Base-by-base conservation (phyloP, 164 flowering plant genomes). In the Liquidambar formosana region DNA sequence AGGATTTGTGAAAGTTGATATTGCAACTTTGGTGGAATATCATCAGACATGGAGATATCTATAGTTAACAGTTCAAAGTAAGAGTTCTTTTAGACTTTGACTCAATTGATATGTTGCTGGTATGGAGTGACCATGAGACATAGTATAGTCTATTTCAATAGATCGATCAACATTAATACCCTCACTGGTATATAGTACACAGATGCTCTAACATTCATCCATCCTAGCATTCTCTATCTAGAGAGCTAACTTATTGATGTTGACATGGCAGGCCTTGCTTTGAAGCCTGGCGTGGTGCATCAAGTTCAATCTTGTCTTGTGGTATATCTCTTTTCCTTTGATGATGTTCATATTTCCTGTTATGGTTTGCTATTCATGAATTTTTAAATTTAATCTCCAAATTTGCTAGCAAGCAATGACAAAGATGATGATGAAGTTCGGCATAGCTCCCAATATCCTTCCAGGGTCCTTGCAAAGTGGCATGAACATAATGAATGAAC, bases 211-310 rank as follows among this genome's bases (percentile, higher is more conserved):
- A 33, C 41, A 33, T 33, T 33, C 6, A 33, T 2, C 2, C 41
- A 33, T 33, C 41, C 41, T 33, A 33, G n/a, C n/a, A n/a, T n/a
- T n/a, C 6, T 19, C 18, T 45, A 26, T 49, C 10, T 63, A 26
- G 33, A 63, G 66, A 45, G 13, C 10, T 45, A 43, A 46, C 19
- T 13, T 64, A 19, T 51, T 18, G 41, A 53, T 70, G 33, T 58
- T 59, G 71, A 10, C 54, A 26, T 81, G 68, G 61, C 83, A 95
- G 99, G 99, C 45, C 75, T 93, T 77, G 94, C 97, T 75, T 61
- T 93, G 76, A 95, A 95, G 83, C 97, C 97, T 65, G 81, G 89
- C 25, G 92, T 84, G 65, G 62, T 91, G 71, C 76, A 85, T 68
- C 83, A 80, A 57, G 56, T 86, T 73, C 97, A 91, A 74, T 76